phyloP scores from a whole-genome alignment of 169 alveolate genomes.

The Perkinsus marinus region DNA sequence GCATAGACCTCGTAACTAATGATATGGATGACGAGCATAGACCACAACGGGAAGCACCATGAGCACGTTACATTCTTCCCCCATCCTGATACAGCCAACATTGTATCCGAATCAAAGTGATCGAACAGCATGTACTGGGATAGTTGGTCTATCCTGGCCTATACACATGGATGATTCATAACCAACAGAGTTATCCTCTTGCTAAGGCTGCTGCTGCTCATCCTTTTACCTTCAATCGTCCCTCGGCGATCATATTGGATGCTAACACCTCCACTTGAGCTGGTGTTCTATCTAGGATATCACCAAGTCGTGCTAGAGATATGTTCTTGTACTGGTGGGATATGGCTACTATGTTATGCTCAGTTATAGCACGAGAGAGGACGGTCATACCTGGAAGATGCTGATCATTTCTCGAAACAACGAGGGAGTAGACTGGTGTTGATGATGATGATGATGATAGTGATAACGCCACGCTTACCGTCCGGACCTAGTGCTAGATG shows the following conservation, averaged over 20 bases:
- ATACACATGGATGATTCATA: background rate
- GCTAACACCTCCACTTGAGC: background rate
- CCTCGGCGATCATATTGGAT: background rate
- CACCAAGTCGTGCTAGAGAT: constrained; percentile 39
- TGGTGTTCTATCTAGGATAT: constrained; percentile 26
- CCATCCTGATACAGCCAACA: background rate
- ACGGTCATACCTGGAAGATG: constrained; percentile 28
- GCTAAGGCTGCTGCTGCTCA: background rate
- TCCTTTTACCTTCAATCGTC: background rate
- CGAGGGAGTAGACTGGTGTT: too few species aligned
- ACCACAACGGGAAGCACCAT: background rate
- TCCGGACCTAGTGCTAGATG: constrained; percentile 28
- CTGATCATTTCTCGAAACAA: too few species aligned
- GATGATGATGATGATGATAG: too few species aligned
- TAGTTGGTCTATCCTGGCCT: background rate
- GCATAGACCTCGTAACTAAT: background rate
- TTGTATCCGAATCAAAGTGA: background rate
- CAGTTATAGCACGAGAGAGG: constrained; percentile 41
- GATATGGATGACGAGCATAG: background rate
- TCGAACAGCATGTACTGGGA: background rate
- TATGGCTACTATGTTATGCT: constrained; percentile 49
- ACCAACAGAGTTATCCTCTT: background rate
- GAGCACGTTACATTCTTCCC: background rate
- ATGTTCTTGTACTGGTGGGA: constrained; percentile 38
- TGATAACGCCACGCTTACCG: background rate